Percentiles rank a stretch among this genome's conserved stretches.
Conservation (phyloP, 2,329 filamentous ascomycete species). For the Fusarium musae region DNA sequence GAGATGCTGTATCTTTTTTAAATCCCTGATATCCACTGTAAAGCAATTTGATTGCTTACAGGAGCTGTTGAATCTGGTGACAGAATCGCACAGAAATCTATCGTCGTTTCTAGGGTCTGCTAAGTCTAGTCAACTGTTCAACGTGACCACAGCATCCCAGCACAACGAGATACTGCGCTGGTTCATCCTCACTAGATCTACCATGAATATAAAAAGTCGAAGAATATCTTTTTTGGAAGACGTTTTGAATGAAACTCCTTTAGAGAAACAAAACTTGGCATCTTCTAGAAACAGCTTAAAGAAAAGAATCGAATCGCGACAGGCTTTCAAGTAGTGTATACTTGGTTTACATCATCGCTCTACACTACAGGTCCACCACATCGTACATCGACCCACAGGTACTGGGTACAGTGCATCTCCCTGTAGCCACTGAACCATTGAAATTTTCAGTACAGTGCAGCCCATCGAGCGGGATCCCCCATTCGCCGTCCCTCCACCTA, state of each 20-base stretch:
- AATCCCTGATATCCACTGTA: constrained; percentile 29
- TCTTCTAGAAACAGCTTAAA: constrained; percentile 30
- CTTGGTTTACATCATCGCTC: constrained; percentile 32
- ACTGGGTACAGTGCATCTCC: constrained; percentile 12
- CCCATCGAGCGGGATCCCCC: constrained; percentile 24
- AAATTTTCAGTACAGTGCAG: constrained; percentile 31
- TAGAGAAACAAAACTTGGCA: constrained; percentile 1
- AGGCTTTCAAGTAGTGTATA: constrained; percentile 22
- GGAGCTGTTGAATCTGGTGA: constrained; percentile 12
- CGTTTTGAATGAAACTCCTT: not conserved
- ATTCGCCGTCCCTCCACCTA: constrained; percentile 31
- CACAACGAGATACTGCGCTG: not conserved
- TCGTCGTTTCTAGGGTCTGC: constrained; percentile 37
- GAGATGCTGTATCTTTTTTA: constrained; percentile 4
- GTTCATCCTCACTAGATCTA: not conserved
- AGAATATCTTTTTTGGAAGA: not conserved
- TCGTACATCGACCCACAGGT: constrained; percentile 28
- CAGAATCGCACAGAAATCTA: constrained; percentile 39
- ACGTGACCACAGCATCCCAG: constrained; percentile 23
- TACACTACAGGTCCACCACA: not conserved
- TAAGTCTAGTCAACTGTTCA: constrained; percentile 6
- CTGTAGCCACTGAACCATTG: constrained; percentile 31
- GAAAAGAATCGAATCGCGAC: not conserved
- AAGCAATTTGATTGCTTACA: constrained; percentile 28
- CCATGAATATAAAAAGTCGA: constrained; percentile 9